Conservation (phyloP, 2,329 filamentous ascomycete genomes). For the Cyphellophora europaea region DNA sequence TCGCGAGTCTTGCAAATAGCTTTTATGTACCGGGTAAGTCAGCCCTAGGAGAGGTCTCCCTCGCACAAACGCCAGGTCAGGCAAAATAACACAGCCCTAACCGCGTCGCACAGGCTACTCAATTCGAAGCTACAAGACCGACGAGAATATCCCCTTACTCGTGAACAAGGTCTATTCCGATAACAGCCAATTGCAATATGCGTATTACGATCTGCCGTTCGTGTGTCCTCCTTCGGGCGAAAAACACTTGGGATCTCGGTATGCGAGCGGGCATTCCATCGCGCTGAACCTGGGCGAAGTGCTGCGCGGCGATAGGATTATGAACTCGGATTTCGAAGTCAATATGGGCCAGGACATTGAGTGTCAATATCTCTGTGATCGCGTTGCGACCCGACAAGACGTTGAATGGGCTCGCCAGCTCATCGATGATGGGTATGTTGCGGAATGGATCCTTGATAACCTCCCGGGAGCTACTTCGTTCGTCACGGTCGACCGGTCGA, state of each 20-base stretch:
- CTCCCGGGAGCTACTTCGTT: conserved; percentile 82
- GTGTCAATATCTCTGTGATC: conserved; percentile 64
- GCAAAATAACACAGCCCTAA: conserved; percentile 18
- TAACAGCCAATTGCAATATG: conserved; percentile 82
- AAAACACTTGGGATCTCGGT: conserved; percentile 53
- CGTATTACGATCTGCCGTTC: conserved; percentile 80
- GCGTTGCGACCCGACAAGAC: conserved; percentile 54
- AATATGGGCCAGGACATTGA: conserved; percentile 66
- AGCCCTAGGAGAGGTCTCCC: conserved; percentile 54
- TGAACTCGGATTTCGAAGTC: conserved; percentile 73
- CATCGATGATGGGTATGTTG: conserved; percentile 71
- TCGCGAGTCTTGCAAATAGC: conserved; percentile 48
- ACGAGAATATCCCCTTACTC: conserved; percentile 71
- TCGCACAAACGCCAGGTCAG: conserved; percentile 49
- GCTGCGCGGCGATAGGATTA: conserved; percentile 76
- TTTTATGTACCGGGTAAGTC: conserved; percentile 78
- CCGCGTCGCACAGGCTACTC: conserved; percentile 56
- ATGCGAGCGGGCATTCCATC: conserved; percentile 68
- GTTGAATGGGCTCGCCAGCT: conserved; percentile 61
- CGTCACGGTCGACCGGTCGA: conserved; percentile 71
- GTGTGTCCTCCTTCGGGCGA: conserved; percentile 70
- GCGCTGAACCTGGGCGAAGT: conserved; percentile 81
- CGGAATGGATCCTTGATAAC: conserved; percentile 90
- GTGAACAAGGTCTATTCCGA: conserved; percentile 91
- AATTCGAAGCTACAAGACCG: conserved; percentile 66